These are phyloP conservation scores for Pouteria campechiana DNA, from an alignment of 179 eudicot genomes.

Conservation along the genomic window DNA sequence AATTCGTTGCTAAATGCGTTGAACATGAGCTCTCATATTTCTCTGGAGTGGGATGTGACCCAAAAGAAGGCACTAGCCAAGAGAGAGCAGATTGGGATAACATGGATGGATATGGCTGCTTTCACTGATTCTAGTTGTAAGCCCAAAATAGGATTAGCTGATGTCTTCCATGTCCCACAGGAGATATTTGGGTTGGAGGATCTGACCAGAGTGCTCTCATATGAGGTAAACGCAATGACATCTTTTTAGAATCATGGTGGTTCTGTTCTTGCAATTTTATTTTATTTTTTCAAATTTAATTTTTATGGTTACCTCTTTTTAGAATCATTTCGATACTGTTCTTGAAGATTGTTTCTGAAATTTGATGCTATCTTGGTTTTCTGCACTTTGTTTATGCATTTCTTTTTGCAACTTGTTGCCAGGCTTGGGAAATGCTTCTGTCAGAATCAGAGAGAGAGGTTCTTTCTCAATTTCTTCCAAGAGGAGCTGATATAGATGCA, in stretches of 20 bases:
- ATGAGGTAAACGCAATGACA: too few relatives aligned
- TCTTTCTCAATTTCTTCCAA: constrained; percentile 68
- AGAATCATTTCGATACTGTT: not conserved
- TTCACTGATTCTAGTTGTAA: constrained; percentile 24
- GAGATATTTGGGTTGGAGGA: constrained; percentile 59
- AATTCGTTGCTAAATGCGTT: constrained; percentile 24
- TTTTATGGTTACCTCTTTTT: not conserved
- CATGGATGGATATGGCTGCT: constrained; percentile 45
- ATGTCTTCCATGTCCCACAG: constrained; percentile 49
- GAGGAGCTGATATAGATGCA: constrained; percentile 30
- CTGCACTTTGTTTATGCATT: not conserved
- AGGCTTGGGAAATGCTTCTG: constrained; percentile 74
- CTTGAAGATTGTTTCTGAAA: not conserved
- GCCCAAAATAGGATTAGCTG: constrained; percentile 42
- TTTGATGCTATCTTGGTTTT: not conserved
- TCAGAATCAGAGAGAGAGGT: constrained; percentile 55
- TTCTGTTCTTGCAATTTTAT: too few relatives aligned
- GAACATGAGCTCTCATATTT: constrained; percentile 34
- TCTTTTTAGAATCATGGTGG: too few relatives aligned
- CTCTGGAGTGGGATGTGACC: constrained; percentile 81
- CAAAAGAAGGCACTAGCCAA: constrained; percentile 61
- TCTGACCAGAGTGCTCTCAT: constrained; percentile 53
- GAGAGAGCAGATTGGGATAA: constrained; percentile 68
- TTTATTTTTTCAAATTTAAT: too few relatives aligned
- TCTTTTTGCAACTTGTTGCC: constrained; percentile 8